Base-by-base conservation (phyloP, 164 flowering plant species). In the Pachysandra terminalis region DNA sequence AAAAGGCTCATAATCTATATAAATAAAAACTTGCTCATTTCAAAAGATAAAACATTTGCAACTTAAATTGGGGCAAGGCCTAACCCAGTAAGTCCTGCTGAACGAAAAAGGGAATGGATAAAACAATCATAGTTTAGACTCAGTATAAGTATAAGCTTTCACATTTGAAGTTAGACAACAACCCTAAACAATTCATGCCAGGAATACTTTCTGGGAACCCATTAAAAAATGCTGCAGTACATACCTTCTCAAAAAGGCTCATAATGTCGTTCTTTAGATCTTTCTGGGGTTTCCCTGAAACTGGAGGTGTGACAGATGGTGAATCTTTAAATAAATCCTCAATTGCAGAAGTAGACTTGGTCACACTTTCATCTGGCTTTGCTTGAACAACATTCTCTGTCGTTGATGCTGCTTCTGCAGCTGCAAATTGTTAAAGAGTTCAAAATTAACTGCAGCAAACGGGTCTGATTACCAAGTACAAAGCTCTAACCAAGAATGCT, bases 211-310 rank as follows among this genome's bases (percentile, higher is more conserved):
- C 16, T n/a, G 7, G 21, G 40, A 19, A 63, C 24, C 13, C 19
- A 66, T 55, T 19, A 66, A 54, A 59, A 10, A 13, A 12, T 5
- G 17, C 51, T 15, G 51, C 32, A 59, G 19, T 23, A 64, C 10
- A 19, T 73, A 91, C 99, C 97, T 95, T 95, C 77, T 95, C 97
- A 79, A 95, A 95, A 56, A 95, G 97, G 81, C 91, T 85, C 97
- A 95, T 86, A 56, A 95, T 95, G 78, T 95, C 97, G 73, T 72
- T 84, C 79, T 95, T 92, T 7, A 81, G 82, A 79, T 89, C 96
- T 77, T 95, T 91, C 80, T 80, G 84, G 19, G 92, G 80, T 63
- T 83, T 83, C 32, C 67, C 81, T 49, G 83, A 24, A 66, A 55
- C 73, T 40, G 75, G 23, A 41, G 80, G 74, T 56, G 74, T 23